Base-by-base conservation (phyloP, 371 early-diverging fungal species). In the Mortierella sp. region DNA sequence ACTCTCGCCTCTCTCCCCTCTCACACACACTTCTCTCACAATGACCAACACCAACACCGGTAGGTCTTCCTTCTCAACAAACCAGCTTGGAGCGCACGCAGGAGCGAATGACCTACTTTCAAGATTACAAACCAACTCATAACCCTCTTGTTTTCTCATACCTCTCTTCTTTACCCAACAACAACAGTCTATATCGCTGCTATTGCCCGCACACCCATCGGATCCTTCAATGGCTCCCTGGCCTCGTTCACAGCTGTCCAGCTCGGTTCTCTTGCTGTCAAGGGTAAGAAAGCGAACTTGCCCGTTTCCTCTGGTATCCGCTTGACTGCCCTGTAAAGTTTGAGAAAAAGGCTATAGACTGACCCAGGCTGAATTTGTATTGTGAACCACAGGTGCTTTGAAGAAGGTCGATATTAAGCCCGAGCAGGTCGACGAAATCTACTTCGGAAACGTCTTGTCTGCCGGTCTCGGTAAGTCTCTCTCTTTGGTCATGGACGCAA, bases 121-220 rank as follows among this genome's bases (percentile, higher is more conserved):
- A 63, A 49, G 32, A 60, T 41, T 38, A 8, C 32, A 63, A 44
- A 32, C 51, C 44, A 48, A 38, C 54, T 18, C 51, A n/a, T 76
- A 3, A 35, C 32, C 44, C 14, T 8, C 21, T n/a, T 44, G 11
- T 46, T 14, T 44, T 65, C 29, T 60, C 21, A 44, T 49, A n/a
- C 56, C 38, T 32, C 18, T 3, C 48, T 29, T 18, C 0, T 18
- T 70, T 35, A 16, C n/a, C 18, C 49, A 55, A 58, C 63, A 14
- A 35, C 71, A 35, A 24, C 58, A 86, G 98, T 97, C 79, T 97
- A 95, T 88, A 98, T 99, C 84, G 95, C 96, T 74, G 93, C 96
- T 81, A 93, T 93, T 78, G 95, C 92, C 58, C 94, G 99, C 84
- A 99, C 99, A n/a, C 97, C 99, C 72, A 92, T 98, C 75, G 99